Evolutionary conservation across 1,284 basidiomycete species (phyloP), one percentile per base, ranked within the genome.

Genomic region (Ganoderma sinense): DNA sequence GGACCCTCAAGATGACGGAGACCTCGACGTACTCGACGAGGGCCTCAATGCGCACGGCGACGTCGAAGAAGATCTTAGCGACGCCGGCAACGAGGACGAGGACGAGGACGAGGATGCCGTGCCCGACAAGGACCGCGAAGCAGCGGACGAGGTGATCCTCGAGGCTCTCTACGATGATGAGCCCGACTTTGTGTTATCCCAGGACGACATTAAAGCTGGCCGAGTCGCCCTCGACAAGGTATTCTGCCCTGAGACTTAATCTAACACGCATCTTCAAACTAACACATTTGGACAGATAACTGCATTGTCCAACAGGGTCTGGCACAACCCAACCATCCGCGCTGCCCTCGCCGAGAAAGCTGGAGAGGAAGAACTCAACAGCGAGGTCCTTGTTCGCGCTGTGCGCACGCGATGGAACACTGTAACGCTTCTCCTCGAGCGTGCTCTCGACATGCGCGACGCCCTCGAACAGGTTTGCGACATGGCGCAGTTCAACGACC

Each of bases 361-460:
- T 10, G 51, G 56, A 2, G 48, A 41, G 0, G 56, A 40, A 10
- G 66, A 67, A 16, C 62, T 67, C 26, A 45, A 64, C 23, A 51
- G 29, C 31, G 20, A 65, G 39, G 36, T 68, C 29, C 74, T 76
- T 45, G 66, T 75, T 6, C 70, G 69, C 0, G 63, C 75, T 31
- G 67, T 78, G 20, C 26, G 40, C 0, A 76, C 72, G 0, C 53
- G 71, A 0, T 79, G 76, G 76, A 79, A 79, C 53, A 76, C 67
- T 0, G 69, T 73, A 0, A 68, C 70, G 4, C 53, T 71, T 4
- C 72, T 75, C 58, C 56, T 78, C 20, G 63, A 61, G 0, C 68
- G 70, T 36, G 71, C 69, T 0, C 56, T 76, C 20, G 58, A 74
- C n/a, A 66, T 75, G 56, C 53, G 64, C 7, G 62, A 56, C 3